Conservation (phyloP, 768 basidiomycete genomes). For the Kwoniella europaea region DNA sequence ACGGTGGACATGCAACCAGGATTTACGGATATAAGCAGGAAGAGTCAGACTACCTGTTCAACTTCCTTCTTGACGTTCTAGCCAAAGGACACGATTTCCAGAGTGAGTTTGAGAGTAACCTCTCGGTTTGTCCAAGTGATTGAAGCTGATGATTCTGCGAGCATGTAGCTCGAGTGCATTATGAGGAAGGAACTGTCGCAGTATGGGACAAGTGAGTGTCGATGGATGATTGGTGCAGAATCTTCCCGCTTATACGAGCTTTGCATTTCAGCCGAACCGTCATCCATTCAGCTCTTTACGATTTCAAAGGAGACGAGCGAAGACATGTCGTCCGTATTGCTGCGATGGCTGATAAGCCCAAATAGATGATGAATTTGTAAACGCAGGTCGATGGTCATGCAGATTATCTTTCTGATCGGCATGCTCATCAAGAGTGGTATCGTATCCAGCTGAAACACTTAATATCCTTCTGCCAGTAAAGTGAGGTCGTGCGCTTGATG, state of each 20-base stretch:
- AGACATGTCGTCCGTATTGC: conserved; percentile 11
- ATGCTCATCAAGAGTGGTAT: too few relatives aligned
- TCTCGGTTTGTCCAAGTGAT: neutral
- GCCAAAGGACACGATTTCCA: conserved; percentile 30
- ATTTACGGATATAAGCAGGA: conserved; percentile 32
- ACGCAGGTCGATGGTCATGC: too few relatives aligned
- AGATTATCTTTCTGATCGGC: too few relatives aligned
- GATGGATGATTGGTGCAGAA: conserved; percentile 25
- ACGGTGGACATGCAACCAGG: conserved; percentile 5
- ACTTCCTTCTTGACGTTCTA: conserved; percentile 27
- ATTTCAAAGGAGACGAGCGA: conserved; percentile 12
- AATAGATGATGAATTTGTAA: neutral
- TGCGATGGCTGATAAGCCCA: conserved; percentile 17
- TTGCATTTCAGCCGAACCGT: conserved; percentile 7
- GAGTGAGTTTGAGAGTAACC: neutral
- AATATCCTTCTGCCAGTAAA: too few relatives aligned
- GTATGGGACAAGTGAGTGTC: conserved; percentile 61
- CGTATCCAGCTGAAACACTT: too few relatives aligned
- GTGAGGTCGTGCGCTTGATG: too few relatives aligned
- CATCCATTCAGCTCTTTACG: conserved; percentile 8
- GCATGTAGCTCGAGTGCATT: conserved; percentile 60
- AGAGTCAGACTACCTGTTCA: conserved; percentile 24
- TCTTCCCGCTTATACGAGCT: conserved; percentile 61
- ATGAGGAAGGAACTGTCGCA: conserved; percentile 65
- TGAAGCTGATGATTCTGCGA: neutral